Percentiles rank a stretch among this genome's conserved stretches.
Evolutionary conservation across 1,139 yeast species (phyloP).

Genomic region (Pneumocystis canis): DNA sequence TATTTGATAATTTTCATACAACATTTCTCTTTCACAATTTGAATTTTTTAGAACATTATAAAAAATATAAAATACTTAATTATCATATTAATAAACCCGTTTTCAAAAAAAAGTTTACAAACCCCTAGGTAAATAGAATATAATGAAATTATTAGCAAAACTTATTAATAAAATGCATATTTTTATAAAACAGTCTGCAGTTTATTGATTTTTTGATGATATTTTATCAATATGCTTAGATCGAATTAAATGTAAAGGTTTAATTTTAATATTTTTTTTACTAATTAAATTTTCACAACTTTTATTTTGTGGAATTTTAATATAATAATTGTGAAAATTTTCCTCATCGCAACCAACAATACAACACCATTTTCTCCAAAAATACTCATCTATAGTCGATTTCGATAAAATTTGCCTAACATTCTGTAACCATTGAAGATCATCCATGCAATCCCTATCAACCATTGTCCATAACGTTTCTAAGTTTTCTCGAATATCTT

Average conservation of each 20-base stretch:
- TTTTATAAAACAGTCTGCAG: background rate
- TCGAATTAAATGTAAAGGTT: background rate
- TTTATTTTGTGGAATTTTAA: background rate
- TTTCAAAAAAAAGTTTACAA: background rate
- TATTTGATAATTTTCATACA: background rate
- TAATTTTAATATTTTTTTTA: background rate
- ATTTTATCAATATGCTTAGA: background rate
- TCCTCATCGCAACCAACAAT: background rate
- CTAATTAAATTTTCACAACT: background rate
- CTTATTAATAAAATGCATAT: background rate
- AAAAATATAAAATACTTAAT: background rate
- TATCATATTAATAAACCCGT: background rate
- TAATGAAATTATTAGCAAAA: background rate
- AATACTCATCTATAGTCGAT: background rate
- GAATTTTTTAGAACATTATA: background rate
- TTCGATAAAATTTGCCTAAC: background rate
- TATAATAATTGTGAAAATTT: background rate
- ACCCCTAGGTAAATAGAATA: background rate
- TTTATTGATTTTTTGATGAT: background rate
- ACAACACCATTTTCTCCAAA: constrained; percentile 1
- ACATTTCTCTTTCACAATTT: background rate
- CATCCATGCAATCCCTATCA: background rate
- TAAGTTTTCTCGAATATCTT: background rate
- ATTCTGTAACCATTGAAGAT: background rate
- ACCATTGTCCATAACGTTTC: background rate